Evolutionary conservation across 352 stramenopile genomes (phyloP).

Genomic region (Saprolegnia diclina): DNA sequence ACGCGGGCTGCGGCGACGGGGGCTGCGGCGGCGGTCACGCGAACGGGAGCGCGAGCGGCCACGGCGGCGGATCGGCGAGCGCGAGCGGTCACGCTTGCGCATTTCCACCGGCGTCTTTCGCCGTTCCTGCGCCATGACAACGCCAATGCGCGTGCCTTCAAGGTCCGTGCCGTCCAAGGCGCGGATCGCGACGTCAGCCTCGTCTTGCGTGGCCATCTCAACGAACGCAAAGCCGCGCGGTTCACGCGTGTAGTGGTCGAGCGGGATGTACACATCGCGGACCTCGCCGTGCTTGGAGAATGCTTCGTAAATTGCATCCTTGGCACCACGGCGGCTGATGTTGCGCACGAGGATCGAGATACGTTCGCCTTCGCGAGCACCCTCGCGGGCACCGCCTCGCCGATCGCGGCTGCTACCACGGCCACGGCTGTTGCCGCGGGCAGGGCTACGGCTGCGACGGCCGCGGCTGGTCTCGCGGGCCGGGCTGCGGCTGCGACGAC

Average conservation of each 20-base stretch:
- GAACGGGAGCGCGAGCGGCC: constrained; percentile 40
- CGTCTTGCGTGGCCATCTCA: constrained; percentile 89
- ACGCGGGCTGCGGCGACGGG: constrained; percentile 35
- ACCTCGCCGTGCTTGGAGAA: constrained; percentile 64
- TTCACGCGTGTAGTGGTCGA: constrained; percentile 90
- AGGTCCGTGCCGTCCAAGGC: constrained; percentile 89
- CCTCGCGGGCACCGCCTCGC: not conserved
- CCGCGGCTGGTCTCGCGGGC: not conserved
- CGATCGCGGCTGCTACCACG: constrained; percentile 1
- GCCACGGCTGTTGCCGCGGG: not conserved
- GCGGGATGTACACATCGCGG: constrained; percentile 94
- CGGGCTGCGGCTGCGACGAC: not conserved
- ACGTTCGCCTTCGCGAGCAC: constrained; percentile 28
- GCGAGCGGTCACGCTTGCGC: constrained; percentile 73
- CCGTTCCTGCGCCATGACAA: constrained; percentile 95
- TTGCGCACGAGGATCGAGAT: constrained; percentile 93
- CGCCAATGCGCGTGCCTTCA: constrained; percentile 90
- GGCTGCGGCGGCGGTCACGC: constrained; percentile 35
- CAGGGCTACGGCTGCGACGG: not conserved
- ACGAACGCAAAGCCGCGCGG: constrained; percentile 90
- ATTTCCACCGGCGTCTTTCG: constrained; percentile 94
- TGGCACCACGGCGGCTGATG: constrained; percentile 64
- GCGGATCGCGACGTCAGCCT: constrained; percentile 85
- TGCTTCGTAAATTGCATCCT: constrained; percentile 4
- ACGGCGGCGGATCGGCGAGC: constrained; percentile 39